A percentile compares a stretch with the other conserved stretches of the same genome.
Conservation (phyloP, 768 basidiomycete species). For the Chalciporus piperatus region DNA sequence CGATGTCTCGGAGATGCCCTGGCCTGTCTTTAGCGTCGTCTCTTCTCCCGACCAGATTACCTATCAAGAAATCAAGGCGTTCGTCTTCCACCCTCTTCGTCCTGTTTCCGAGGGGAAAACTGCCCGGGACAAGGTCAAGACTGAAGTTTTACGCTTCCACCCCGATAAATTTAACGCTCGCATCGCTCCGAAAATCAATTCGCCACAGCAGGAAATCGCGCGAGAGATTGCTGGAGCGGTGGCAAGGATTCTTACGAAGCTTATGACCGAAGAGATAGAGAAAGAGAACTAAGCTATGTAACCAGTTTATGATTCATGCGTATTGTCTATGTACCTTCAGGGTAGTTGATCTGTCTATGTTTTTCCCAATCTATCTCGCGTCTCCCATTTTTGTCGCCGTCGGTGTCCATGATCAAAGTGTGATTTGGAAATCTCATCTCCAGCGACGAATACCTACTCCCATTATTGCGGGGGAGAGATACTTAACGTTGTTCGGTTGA, state of each 20-base stretch:
- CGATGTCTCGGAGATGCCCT: conserved; percentile 38
- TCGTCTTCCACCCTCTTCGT: conserved; percentile 39
- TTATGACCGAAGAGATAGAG: conserved; percentile 25
- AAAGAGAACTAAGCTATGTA: background rate
- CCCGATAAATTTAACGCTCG: conserved; percentile 50
- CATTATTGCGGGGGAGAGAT: too few species aligned
- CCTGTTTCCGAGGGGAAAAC: conserved; percentile 30
- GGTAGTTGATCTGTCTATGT: background rate
- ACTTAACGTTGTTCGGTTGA: too few species aligned
- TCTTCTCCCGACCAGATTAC: conserved; percentile 34
- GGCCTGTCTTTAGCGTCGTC: conserved; percentile 37
- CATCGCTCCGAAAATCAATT: conserved; percentile 34
- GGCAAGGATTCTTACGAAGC: conserved; percentile 39
- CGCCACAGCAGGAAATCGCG: conserved; percentile 32
- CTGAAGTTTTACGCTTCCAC: conserved; percentile 53
- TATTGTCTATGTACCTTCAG: background rate
- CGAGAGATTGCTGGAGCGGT: conserved; percentile 38
- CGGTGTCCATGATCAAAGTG: too few species aligned
- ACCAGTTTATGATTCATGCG: background rate
- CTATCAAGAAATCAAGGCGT: conserved; percentile 31
- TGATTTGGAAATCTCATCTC: too few species aligned
- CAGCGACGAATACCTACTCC: too few species aligned
- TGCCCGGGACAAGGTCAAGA: conserved; percentile 35
- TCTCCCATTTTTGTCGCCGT: background rate
- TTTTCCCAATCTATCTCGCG: background rate